A percentile compares a stretch with the other conserved stretches of the same genome.
Conservation (phyloP, 2,329 filamentous ascomycete species). For the Aspergillus tubingensis region DNA sequence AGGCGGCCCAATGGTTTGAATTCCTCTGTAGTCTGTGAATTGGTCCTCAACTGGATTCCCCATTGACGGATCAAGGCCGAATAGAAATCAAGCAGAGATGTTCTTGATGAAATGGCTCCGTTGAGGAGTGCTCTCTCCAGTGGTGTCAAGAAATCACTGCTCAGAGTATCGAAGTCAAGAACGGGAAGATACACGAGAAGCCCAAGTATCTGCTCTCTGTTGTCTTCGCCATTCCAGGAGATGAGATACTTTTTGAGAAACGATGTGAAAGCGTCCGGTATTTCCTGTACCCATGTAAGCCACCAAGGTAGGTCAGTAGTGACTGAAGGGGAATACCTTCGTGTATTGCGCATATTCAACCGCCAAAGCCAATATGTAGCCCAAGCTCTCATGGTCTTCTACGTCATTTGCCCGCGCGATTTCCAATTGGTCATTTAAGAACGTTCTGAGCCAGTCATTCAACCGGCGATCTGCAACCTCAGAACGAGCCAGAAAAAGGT, state of each 20-base stretch:
- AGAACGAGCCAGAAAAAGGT: constrained; percentile 65
- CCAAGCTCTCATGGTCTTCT: constrained; percentile 39
- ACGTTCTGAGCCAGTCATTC: constrained; percentile 43
- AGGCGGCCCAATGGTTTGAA: constrained; percentile 43
- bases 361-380: constrained; percentile 37
- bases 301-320: not conserved
- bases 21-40: constrained; percentile 28
- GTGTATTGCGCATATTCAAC: constrained; percentile 40
- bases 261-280: constrained; percentile 34
- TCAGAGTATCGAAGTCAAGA: constrained; percentile 36
- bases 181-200: constrained; percentile 38
- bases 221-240: constrained; percentile 64
- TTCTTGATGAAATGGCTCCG: constrained; percentile 52
- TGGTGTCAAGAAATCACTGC: constrained; percentile 38
- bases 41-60: constrained; percentile 38
- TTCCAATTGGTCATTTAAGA: constrained; percentile 42
- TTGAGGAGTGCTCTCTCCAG: constrained; percentile 46
- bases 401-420: constrained; percentile 48
- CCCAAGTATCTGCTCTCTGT: constrained; percentile 46
- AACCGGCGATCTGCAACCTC: constrained; percentile 47
- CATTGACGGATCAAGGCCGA: constrained; percentile 63
- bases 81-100: constrained; percentile 67
- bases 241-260: constrained; percentile 55
- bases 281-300: constrained; percentile 27
- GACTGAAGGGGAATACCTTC: constrained; percentile 32